Base-by-base conservation (phyloP, 345 rosid species). In the Odontarrhena argentea region DNA sequence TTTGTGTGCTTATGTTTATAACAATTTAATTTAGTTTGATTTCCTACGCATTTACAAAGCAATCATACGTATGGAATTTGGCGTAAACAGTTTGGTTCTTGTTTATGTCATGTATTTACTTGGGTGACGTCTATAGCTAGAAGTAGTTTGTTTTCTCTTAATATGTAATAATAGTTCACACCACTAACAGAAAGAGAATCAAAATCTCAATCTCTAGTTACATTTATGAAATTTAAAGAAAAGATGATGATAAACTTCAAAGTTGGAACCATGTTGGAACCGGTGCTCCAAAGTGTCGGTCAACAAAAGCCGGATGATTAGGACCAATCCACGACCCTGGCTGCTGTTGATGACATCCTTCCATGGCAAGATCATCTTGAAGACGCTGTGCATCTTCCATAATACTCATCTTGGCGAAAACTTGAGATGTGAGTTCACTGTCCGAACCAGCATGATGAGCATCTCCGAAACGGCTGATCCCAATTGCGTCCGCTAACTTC, bases 371-470 rank as follows among this genome's bases (percentile, higher is more conserved):
- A 22, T 46, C 36, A 32, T 32, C 34, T 2, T 60, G 34, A 12
- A 6, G 38, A 6, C n/a, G 8, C 26, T n/a, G 48, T 6, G 8
- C 15, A 37, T 6, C 9, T 35, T 9, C 30, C 8, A 9, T 22
- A 11, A 22, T 6, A 37, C 7, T 6, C 49, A 6, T 6, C 26
- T 9, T n/a, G 2, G 6, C 4, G 40, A 11, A 60, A 3, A 60
- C 15, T 0, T 55, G 48, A n/a, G 71, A 55, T 2, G 71, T 73
- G 1, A 73, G 36, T 3, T 65, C 35, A 14, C 71, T 73, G 48
- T 73, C 76, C 0, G 67, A 73, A 5, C 76, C 76, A 1, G 71
- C 71, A 3, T 65, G 71, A 38, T 73, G 67, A 6, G 76, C 76
- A 2, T 13, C 26, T 43, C 71, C 67, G 6, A 15, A 41, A 24